phyloP scores from a whole-genome alignment of 1,284 basidiomycete genomes.

The Filobasidium uniguttulatum region DNA sequence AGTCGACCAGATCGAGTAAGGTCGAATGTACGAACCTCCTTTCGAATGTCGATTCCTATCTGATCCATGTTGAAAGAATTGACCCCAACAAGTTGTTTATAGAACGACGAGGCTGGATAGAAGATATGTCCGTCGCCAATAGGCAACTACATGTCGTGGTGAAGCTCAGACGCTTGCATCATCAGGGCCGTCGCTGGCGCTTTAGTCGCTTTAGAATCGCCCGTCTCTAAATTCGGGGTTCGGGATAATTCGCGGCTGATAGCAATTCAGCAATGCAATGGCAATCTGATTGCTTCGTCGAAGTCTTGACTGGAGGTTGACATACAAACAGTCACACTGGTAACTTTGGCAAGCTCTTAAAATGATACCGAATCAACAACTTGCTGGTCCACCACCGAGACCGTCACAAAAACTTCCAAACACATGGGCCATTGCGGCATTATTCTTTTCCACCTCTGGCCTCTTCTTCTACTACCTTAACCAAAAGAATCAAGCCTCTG shows the following conservation, averaged over 20 bases:
- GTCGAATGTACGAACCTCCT: conserved; percentile 45
- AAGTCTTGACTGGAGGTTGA: too few species aligned
- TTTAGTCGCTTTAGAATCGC: background rate
- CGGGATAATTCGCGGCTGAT: too few species aligned
- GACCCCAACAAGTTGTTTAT: too few species aligned
- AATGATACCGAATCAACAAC: background rate
- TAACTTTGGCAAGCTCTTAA: too few species aligned
- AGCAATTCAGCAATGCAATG: too few species aligned
- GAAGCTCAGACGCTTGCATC: background rate
- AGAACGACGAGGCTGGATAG: too few species aligned
- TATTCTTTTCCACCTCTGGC: background rate
- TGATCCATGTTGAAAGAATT: conserved; percentile 42
- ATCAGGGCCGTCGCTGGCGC: background rate
- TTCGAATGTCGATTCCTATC: conserved; percentile 61
- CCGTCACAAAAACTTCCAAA: background rate
- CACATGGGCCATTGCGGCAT: background rate
- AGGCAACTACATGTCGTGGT: too few species aligned
- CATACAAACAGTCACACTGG: too few species aligned
- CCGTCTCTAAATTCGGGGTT: too few species aligned
- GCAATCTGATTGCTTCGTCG: too few species aligned
- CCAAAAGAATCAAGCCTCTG: background rate
- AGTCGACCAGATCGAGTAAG: background rate
- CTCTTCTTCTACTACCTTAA: background rate
- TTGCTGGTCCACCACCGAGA: background rate
- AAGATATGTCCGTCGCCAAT: too few species aligned